Conservation (phyloP, 2,329 filamentous ascomycete genomes). For the Trichoderma asperellum region DNA sequence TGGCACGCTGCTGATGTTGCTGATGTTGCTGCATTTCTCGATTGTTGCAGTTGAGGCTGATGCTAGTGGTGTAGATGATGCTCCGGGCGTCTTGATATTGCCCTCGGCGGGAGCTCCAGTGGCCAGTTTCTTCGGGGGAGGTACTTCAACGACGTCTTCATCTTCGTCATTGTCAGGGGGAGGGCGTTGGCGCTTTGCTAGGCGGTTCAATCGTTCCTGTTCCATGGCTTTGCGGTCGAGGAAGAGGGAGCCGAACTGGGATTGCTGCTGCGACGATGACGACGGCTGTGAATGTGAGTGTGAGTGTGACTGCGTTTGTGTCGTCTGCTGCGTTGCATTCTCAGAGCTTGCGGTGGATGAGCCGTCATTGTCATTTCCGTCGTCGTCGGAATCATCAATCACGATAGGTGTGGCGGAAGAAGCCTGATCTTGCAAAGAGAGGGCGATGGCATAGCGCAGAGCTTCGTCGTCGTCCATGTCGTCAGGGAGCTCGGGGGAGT, state of each 20-base stretch:
- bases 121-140: conserved; percentile 36
- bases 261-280: neutral
- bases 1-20: conserved; percentile 37
- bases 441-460: conserved; percentile 62
- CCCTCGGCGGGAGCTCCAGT: neutral
- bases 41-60: neutral
- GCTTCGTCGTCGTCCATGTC: conserved; percentile 61
- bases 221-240: conserved; percentile 86
- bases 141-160: conserved; percentile 38
- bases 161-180: conserved; percentile 22
- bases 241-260: conserved; percentile 49
- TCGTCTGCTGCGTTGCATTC: neutral
- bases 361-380: neutral
- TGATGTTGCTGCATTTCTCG: neutral
- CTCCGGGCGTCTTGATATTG: neutral
- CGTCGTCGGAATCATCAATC: neutral
- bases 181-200: conserved; percentile 56
- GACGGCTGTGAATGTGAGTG: neutral
- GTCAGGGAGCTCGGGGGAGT: conserved; percentile 36
- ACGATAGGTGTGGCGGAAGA: neutral
- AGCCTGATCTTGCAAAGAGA: conserved; percentile 52
- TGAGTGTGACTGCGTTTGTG: neutral
- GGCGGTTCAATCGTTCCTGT: conserved; percentile 73
- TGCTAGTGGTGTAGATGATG: neutral
- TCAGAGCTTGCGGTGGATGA: neutral